Conservation (phyloP, 2,329 filamentous ascomycete species). For the Pseudofabraea citricarpa region DNA sequence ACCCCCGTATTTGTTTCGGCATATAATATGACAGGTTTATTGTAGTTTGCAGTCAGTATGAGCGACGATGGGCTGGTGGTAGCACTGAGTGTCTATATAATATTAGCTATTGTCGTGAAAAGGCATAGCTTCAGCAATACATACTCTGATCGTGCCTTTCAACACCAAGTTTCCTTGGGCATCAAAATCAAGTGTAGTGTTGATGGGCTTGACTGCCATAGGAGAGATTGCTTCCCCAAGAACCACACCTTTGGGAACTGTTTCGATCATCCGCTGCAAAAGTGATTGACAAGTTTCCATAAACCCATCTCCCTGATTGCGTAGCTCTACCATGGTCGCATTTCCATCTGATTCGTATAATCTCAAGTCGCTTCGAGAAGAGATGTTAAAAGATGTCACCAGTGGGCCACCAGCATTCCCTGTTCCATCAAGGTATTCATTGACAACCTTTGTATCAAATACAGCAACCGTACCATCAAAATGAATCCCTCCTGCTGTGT, state of each 20-base stretch:
- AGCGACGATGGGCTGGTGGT: too few species aligned
- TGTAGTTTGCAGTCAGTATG: background rate
- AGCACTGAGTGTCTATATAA: background rate
- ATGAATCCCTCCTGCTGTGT: conserved; percentile 31
- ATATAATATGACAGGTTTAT: background rate
- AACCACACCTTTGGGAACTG: conserved; percentile 44
- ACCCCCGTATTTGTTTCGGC: conserved; percentile 9
- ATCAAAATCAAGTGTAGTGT: conserved; percentile 21
- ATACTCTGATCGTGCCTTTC: conserved; percentile 16
- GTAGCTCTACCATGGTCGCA: conserved; percentile 44
- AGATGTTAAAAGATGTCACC: conserved; percentile 41
- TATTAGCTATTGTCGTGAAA: background rate
- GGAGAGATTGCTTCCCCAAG: conserved; percentile 48
- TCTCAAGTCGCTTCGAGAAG: conserved; percentile 47
- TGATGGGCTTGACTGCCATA: conserved; percentile 54
- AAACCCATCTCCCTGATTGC: conserved; percentile 38
- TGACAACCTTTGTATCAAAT: conserved; percentile 51
- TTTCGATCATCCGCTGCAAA: conserved; percentile 55
- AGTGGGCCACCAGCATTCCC: conserved; percentile 42
- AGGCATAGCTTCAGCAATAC: too few species aligned
- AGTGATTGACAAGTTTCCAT: conserved; percentile 42
- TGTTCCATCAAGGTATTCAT: conserved; percentile 44
- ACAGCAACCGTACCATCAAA: conserved; percentile 43
- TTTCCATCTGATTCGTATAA: conserved; percentile 53
- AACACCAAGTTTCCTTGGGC: conserved; percentile 10